Base-by-base conservation (phyloP, 177 flowering plant species). In the Telopea speciosissima region DNA sequence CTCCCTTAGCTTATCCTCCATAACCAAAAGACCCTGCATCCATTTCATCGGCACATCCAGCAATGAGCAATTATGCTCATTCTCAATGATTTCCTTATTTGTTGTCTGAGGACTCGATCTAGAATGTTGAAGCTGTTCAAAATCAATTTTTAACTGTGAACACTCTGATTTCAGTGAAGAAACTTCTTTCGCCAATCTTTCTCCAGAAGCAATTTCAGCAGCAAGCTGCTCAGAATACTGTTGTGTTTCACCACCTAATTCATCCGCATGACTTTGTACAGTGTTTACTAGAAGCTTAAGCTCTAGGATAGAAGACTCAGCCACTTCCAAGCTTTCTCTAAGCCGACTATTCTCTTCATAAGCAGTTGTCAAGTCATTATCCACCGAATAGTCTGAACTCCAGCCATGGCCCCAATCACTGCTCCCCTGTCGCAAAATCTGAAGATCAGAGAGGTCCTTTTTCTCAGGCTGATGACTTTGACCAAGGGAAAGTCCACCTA, bases 341-440 rank as follows among this genome's bases (percentile, higher is more conserved):
- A 90, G 90, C 71, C 85, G 82, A 67, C 69, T 78, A 67, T 88
- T 90, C 75, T 90, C 99, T 81, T 89, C 91, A 80, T 82, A 78
- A 63, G 84, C 88, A 80, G 71, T 70, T 63, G 89, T 83, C 73
- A 89, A 74, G 58, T 88, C 90, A 71, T 83, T 85, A 67, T 89
- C 92, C 36, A 78, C 66, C 12, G 92, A 87, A 80, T 80, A 81
- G 75, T 93, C 94, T 62, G 88, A 82, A 75, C 83, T 77, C 95
- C 89, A 91, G 12, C 85, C 81, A 62, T 84, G 92, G 74, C 79
- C 86, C 91, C 90, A 90, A 70, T 87, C 92, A 73, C 64, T 82
- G 63, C 74, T 82, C 31, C 85, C 86, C 40, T 76, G 88, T 63
- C 80, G 71, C 75, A 74, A 31, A 69, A 75, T 72, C 24, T 69